Conservation (phyloP, 1,139 yeast species). For the Suhomyces wounanorum region DNA sequence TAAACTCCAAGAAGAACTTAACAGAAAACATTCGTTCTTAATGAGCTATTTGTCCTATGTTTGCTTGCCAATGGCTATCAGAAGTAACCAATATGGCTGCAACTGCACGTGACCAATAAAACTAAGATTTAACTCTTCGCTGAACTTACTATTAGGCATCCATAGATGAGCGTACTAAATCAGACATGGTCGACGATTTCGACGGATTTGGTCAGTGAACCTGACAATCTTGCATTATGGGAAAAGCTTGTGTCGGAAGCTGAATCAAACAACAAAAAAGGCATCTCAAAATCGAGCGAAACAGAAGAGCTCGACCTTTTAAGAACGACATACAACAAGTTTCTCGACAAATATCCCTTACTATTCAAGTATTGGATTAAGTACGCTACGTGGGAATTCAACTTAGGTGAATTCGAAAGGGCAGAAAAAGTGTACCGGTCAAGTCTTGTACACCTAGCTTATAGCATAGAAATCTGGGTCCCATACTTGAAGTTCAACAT, state of each 20-base stretch:
- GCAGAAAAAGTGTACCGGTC: conserved; percentile 54
- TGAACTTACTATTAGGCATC: not conserved
- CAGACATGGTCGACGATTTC: conserved; percentile 27
- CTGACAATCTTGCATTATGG: conserved; percentile 54
- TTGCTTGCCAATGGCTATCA: no score
- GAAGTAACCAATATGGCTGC: no score
- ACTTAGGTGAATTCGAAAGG: conserved; percentile 53
- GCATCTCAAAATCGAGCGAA: conserved; percentile 49
- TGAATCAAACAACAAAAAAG: conserved; percentile 30
- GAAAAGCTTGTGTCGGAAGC: conserved; percentile 43
- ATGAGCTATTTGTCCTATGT: not conserved
- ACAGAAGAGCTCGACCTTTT: conserved; percentile 41
- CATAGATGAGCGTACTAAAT: conserved; percentile 10
- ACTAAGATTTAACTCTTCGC: not conserved
- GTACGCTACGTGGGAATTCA: conserved; percentile 68
- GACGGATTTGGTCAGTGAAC: conserved; percentile 36
- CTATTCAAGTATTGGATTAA: conserved; percentile 80
- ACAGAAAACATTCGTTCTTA: no score
- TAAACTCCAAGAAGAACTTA: no score
- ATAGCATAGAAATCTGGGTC: conserved; percentile 74
- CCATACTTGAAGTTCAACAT: conserved; percentile 59
- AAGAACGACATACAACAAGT: conserved; percentile 53
- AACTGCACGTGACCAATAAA: conserved; percentile 3
- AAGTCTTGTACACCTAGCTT: conserved; percentile 54
- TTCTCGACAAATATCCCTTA: conserved; percentile 66